These are phyloP conservation scores for Corrigiola litoralis DNA, from an alignment of 179 eudicot genomes.

Conservation along the genomic window DNA sequence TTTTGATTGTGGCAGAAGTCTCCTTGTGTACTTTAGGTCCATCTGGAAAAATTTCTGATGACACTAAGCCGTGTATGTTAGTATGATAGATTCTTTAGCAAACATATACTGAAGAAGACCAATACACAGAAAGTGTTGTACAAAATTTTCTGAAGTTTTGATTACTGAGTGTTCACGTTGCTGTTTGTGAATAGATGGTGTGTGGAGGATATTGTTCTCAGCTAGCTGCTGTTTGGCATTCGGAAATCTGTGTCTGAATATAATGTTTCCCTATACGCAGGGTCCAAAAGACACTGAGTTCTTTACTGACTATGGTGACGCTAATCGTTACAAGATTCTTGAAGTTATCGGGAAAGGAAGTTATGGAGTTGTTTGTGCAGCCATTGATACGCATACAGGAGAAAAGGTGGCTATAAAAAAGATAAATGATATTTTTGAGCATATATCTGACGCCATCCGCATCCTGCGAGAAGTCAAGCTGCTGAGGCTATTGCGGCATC, in stretches of 20 bases:
- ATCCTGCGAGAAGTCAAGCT: conserved; percentile 47
- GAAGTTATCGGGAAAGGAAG: conserved; percentile 54
- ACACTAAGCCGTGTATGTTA: background rate
- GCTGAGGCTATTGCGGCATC: conserved; percentile 48
- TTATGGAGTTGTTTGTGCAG: conserved; percentile 54
- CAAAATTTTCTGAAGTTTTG: background rate
- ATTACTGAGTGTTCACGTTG: background rate
- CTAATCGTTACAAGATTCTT: conserved; percentile 44
- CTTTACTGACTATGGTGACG: conserved; percentile 57
- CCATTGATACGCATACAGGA: conserved; percentile 46
- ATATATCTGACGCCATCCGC: conserved; percentile 50
- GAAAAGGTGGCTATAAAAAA: conserved; percentile 51
- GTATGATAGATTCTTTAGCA: background rate
- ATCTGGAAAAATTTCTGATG: background rate
- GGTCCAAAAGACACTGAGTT: conserved; percentile 50
- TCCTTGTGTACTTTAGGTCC: background rate
- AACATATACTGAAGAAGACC: too few species aligned
- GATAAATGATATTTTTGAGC: conserved; percentile 49
- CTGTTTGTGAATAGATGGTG: background rate
- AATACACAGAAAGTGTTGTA: too few species aligned
- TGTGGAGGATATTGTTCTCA: background rate
- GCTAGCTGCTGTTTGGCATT: background rate
- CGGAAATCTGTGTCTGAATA: background rate
- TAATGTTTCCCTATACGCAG: conserved; percentile 26
- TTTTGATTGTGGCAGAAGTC: background rate